Base-by-base conservation (phyloP, 208 protist genomes). In the Tetramitus jugosus region DNA sequence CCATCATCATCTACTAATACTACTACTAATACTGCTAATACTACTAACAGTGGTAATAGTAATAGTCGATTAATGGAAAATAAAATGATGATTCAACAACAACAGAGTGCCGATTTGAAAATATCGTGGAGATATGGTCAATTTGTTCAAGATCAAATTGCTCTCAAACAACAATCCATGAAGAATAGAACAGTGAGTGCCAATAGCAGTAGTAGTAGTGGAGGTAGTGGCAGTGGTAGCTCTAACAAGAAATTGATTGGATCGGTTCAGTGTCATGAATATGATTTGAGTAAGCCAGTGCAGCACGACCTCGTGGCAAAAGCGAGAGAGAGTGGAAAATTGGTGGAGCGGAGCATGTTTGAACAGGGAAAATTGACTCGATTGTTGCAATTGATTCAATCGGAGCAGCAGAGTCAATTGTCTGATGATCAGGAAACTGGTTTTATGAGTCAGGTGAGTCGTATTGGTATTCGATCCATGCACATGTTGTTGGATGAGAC, bases 51-150 rank as follows among this genome's bases (percentile, higher is more conserved):
- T n/a, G n/a, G n/a, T n/a, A n/a, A n/a, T n/a, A n/a, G n/a, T n/a
- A n/a, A n/a, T n/a, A n/a, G n/a, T n/a, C n/a, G n/a, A n/a, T n/a
- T n/a, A n/a, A n/a, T n/a, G n/a, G n/a, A n/a, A n/a, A n/a, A n/a
- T n/a, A n/a, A n/a, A n/a, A n/a, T n/a, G n/a, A 3, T 33, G 3
- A 62, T 31, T 31, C 23, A 29, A 46, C n/a, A 53, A 39, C 39
- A 43, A 39, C 10, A 7, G 2, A 39, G 33, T 35, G 62, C 26
- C 2, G 67, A 74, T 23, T 35, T 74, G 0, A 74, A 74, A 53
- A 74, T 74, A 29, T 39, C 67, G 17, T 74, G 67, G 67, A 45
- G 67, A 35, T 74, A 74, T 53, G 20, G 53, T 40, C 42, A 74
- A 33, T 74, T 37, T 53, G 67, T 74, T 39, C n/a, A 74, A 39